These are phyloP conservation scores for Torulaspora microellipsoides DNA, from an alignment of 805 yeast genomes.

Conservation along the genomic window DNA sequence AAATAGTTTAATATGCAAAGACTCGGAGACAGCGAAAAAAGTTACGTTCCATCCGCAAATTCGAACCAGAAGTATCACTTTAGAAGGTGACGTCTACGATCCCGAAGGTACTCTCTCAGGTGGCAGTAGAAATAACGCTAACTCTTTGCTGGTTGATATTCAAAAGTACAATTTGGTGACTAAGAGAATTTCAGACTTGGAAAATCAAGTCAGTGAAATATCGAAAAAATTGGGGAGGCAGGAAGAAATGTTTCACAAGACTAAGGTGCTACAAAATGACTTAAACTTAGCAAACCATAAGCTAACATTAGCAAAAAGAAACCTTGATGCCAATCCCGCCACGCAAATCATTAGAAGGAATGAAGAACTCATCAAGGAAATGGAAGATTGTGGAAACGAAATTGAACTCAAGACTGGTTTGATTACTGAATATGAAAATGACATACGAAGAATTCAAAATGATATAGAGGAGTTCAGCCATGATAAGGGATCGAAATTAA, in stretches of 20 bases:
- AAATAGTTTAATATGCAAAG: slow-evolving; percentile 77
- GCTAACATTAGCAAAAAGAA: slow-evolving; percentile 50
- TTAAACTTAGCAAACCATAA: slow-evolving; percentile 56
- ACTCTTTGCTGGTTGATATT: slow-evolving; percentile 57
- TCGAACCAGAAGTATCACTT: slow-evolving; percentile 75
- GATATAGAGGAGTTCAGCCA: slow-evolving; percentile 79
- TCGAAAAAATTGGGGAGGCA: slow-evolving; percentile 41
- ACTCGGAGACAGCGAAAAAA: slow-evolving; percentile 80
- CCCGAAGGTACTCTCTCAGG: slow-evolving; percentile 96
- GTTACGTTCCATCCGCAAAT: slow-evolving; percentile 85
- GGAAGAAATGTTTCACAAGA: slow-evolving; percentile 42
- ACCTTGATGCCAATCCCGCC: slow-evolving; percentile 51
- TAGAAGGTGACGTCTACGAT: slow-evolving; percentile 92
- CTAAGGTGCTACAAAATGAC: slow-evolving; percentile 55
- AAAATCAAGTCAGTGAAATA: slow-evolving; percentile 40
- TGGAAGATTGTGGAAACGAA: slow-evolving; percentile 38
- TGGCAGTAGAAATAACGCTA: slow-evolving; percentile 67
- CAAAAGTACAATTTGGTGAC: slow-evolving; percentile 55
- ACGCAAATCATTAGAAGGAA: slow-evolving; percentile 50
- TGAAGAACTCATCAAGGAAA: slow-evolving; percentile 43
- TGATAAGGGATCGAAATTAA: slow-evolving; percentile 77
- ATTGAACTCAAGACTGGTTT: slow-evolving; percentile 37
- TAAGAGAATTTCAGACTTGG: slow-evolving; percentile 38
- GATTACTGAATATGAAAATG: slow-evolving; percentile 35
- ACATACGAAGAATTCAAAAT: slow-evolving; percentile 52